These are phyloP conservation scores for Tirmania nivea DNA, from an alignment of 495 filamentous ascomycete genomes.

Conservation along the genomic window DNA sequence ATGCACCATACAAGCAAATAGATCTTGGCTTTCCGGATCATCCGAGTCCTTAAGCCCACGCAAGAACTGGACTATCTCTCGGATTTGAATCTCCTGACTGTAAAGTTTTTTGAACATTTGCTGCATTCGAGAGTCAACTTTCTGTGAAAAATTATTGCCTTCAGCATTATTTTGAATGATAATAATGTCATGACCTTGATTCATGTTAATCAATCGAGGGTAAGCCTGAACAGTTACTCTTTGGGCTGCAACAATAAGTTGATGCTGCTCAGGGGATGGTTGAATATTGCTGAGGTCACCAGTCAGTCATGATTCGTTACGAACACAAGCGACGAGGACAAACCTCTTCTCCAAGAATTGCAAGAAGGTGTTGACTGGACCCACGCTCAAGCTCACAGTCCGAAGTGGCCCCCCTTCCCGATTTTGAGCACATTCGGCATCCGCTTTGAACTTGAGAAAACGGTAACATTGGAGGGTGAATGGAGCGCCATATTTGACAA, in stretches of 20 bases:
- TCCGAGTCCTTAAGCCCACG: constrained; percentile 65
- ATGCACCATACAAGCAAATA: constrained; percentile 97
- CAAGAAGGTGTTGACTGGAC: constrained; percentile 63
- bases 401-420: constrained; percentile 35
- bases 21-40: constrained; percentile 65
- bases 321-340: constrained; percentile 3
- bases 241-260: constrained; percentile 34
- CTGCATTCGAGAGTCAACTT: constrained; percentile 77
- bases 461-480: constrained; percentile 18
- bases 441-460: constrained; percentile 63
- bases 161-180: constrained; percentile 65
- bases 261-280: constrained; percentile 28
- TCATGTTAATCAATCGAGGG: constrained; percentile 90
- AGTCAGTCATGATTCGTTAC: background rate
- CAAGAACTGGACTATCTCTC: constrained; percentile 59
- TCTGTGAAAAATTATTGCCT: constrained; percentile 53
- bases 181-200: constrained; percentile 71
- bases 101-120: constrained; percentile 95
- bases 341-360: constrained; percentile 46
- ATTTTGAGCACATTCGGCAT: constrained; percentile 55
- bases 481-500: constrained; percentile 16
- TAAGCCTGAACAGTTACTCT: constrained; percentile 78
- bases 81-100: constrained; percentile 58
- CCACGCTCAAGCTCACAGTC: constrained; percentile 55
- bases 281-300: background rate